Percentiles rank a stretch among this genome's conserved stretches.
phyloP scores from a whole-genome alignment of 768 basidiomycete genomes.

The Atractiella rhizophila region DNA sequence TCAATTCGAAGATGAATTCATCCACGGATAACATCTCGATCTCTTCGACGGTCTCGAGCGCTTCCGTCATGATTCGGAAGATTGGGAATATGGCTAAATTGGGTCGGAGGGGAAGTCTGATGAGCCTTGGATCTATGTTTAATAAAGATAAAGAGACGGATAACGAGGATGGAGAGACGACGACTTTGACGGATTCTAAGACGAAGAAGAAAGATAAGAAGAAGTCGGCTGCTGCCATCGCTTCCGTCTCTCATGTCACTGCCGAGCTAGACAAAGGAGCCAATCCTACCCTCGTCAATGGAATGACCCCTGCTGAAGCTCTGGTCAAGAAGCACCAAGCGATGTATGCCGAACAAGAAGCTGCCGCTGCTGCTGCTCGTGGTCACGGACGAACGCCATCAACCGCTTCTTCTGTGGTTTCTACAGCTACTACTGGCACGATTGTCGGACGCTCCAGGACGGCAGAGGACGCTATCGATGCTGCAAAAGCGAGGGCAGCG shows the following conservation, averaged over 20 bases:
- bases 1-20: conserved; percentile 66
- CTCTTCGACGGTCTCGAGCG: conserved; percentile 75
- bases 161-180: conserved; percentile 30
- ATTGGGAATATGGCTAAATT: conserved; percentile 71
- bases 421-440: conserved; percentile 6
- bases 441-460: conserved; percentile 22
- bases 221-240: conserved; percentile 40
- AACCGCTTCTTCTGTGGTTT: conserved; percentile 18
- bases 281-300: conserved; percentile 19
- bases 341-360: conserved; percentile 19
- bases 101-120: conserved; percentile 50
- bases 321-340: conserved; percentile 21
- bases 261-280: conserved; percentile 49
- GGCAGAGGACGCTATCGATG: conserved; percentile 26
- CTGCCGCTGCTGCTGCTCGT: conserved; percentile 9
- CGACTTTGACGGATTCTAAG: conserved; percentile 12
- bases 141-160: conserved; percentile 42
- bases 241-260: conserved; percentile 53
- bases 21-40: conserved; percentile 89
- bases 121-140: conserved; percentile 77
- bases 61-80: conserved; percentile 89
- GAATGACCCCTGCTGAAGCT: conserved; percentile 35
- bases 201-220: conserved; percentile 27
- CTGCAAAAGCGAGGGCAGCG: conserved; percentile 16
- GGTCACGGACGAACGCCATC: no score